phyloP scores from a whole-genome alignment of 306 rosid genomes.

The Spatholobus suberectus region DNA sequence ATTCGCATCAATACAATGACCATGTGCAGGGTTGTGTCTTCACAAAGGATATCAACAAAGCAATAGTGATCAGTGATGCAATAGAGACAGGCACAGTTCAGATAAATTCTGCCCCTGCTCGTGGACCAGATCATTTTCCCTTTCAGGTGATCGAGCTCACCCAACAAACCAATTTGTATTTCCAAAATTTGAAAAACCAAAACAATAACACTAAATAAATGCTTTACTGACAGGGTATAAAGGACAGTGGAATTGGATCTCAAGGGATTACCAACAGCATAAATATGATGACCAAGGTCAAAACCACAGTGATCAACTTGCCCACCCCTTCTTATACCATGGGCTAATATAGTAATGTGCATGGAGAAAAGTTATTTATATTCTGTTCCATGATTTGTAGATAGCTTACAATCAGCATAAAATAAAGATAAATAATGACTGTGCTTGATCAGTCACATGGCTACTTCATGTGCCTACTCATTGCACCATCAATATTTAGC shows the following conservation, averaged over 20 bases:
- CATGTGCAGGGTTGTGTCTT: slow-evolving; percentile 83
- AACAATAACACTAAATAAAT: slow-evolving; percentile 14
- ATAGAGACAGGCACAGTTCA: slow-evolving; percentile 98
- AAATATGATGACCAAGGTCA: slow-evolving; percentile 95
- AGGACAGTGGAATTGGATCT: slow-evolving; percentile 98
- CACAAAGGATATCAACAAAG: slow-evolving; percentile 94
- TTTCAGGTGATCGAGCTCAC: slow-evolving; percentile 69
- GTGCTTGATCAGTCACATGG: too few species aligned
- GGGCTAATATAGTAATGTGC: slow-evolving; percentile 67
- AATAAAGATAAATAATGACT: too few species aligned
- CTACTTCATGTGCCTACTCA: too few species aligned
- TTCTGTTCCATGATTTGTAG: too few species aligned
- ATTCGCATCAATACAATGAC: slow-evolving; percentile 31
- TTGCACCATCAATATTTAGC: too few species aligned
- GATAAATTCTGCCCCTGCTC: slow-evolving; percentile 97
- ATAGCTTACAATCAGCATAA: too few species aligned
- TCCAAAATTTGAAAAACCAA: not conserved
- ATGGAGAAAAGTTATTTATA: too few species aligned
- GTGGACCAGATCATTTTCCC: slow-evolving; percentile 98
- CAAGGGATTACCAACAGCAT: slow-evolving; percentile 99
- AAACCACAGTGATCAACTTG: slow-evolving; percentile 88
- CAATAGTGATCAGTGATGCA: slow-evolving; percentile 90
- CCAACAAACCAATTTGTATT: slow-evolving; percentile 12
- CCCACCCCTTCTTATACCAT: slow-evolving; percentile 92
- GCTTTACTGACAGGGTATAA: slow-evolving; percentile 75